Base-by-base conservation (phyloP, 2,329 filamentous ascomycete species). In the Teratosphaeria viscida region DNA sequence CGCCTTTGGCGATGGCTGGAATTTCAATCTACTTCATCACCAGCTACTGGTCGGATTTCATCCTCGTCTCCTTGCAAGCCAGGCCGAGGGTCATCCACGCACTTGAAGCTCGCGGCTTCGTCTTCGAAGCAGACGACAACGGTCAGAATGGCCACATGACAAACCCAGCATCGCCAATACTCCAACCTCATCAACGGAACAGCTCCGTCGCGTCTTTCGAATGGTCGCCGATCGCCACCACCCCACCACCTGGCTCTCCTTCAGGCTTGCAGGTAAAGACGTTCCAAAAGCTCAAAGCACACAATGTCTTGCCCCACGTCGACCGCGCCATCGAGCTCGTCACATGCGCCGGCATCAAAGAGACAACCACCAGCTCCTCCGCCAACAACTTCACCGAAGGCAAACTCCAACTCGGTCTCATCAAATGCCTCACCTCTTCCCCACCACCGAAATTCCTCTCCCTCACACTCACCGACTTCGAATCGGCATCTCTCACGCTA, bases 21-120 rank as follows among this genome's bases (percentile, higher is more conserved):
- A 94, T 97, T 57, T 89, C 92, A 57, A 95, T 99, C 70, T 96
- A 97, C 79, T 97, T 97, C 81, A 95, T 96, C 73, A 96, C 92
- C 3, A 96, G 91, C 35, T 99, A 97, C 75, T 97, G 95, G 75
- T 94, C 89, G 37, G 92, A 99, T 76, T 97, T 96, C 75, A 95
- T 99, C 67, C 82, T 97, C 39, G 90, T 96, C 0, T 92, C 94
- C 0, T 81, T 81, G 57, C 88, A 86, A 70, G 85, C 88, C 68
- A 85, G 87, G 56, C 77, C 82, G 29, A 86, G 85, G 47, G 92
- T 97, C 55, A 84, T 90, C 37, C 80, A 85, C 60, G 88, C 90
- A 0, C 79, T 97, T 5, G 81, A 92, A 61, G 83, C 85, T 19
- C 84, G 88, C 54, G 91, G 91, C 1, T 96, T 96, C 70, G 85